Base-by-base conservation (phyloP, 164 flowering plant species). In the Berberis thunbergii region DNA sequence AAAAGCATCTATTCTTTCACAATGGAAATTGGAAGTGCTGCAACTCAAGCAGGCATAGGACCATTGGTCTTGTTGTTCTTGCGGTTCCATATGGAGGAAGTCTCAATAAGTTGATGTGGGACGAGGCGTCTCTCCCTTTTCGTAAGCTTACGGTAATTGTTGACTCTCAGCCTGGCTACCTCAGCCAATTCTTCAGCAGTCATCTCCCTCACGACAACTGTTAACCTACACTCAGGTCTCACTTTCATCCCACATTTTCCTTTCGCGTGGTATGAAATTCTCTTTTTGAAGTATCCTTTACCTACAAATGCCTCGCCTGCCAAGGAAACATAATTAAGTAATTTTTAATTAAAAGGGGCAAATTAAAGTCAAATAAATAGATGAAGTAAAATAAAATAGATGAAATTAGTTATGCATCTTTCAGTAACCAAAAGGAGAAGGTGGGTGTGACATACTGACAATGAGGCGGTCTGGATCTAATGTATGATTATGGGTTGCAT, bases 301-400 rank as follows among this genome's bases (percentile, higher is more conserved):
- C 97, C 97, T 12, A 91, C 84, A 77, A 79, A 89, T 60, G 97
- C 97, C 75, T 94, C 97, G 55, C 97, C 98, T 94, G 81, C 53
- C 13, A 38, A 66, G 45, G 9, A 48, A 50, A 64, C 62, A 9
- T 7, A 63, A 48, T 41, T 1, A 43, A 5, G 63, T 26, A 26
- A 26, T 26, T 26, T 26, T 26, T 26, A 26, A 26, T 26, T 26
- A 46, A 4, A 46, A 46, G 49, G 8, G 6, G 8, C 49, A 46
- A 46, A 4, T 4, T 8, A 46, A 4, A 46, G 49, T 46, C 4
- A 46, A 46, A 4, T 46, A 4, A 46, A 4, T 46, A 46, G 49
- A 8, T 46, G 26, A 26, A 26, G 26, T 26, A 26, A 26, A 26
- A 46, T 46, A 46, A 46, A 46, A 46, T 46, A 8, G 49, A 8